Evolutionary conservation across 1,284 basidiomycete genomes (phyloP), one percentile per base, ranked within the genome.

Genomic region (Microbotryum violaceum): DNA sequence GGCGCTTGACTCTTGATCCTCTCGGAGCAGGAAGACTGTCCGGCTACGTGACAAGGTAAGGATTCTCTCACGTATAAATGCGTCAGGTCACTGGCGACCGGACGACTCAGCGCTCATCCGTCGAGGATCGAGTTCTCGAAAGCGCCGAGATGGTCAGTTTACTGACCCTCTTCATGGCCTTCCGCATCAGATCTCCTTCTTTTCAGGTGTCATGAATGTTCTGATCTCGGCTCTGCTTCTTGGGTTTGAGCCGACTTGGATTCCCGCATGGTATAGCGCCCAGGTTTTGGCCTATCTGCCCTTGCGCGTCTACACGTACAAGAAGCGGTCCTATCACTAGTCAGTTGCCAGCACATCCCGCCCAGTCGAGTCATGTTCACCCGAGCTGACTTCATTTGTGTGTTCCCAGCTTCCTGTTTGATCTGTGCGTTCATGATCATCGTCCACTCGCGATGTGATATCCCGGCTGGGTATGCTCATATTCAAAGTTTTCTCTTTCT

Each of bases 191-290:
- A 67, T 72, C 42, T 73, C 72, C 23, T 74, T 74, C 66, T 66
- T 73, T 44, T 69, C 66, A 53, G 72, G 72, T 37, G 73, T 74
- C 29, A 71, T 71, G 64, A 70, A 73, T 61, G 71, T 74, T 51
- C 62, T 72, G 47, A 45, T 60, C 47, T 64, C 70, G 12, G 64
- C 71, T 31, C 71, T 74, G 21, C 61, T 74, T 12, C 59, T 74
- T 44, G 72, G 70, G 1, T 73, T 73, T 54, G 57, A 57, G 33
- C 71, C 71, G 12, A 62, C 61, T n/a, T 67, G 58, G 64, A 70
- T 73, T 45, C 72, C 72, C 8, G 55, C 63, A 18, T 72, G 62
- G 18, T 74, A 74, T 62, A 66, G 71, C 7, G 50, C 68, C 23
- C 73, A 73, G 44, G 60, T 69, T 49, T 63, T 64, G 31, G 68